Conservation (phyloP, 2,329 filamentous ascomycete genomes). For the Cordyceps farinosa region DNA sequence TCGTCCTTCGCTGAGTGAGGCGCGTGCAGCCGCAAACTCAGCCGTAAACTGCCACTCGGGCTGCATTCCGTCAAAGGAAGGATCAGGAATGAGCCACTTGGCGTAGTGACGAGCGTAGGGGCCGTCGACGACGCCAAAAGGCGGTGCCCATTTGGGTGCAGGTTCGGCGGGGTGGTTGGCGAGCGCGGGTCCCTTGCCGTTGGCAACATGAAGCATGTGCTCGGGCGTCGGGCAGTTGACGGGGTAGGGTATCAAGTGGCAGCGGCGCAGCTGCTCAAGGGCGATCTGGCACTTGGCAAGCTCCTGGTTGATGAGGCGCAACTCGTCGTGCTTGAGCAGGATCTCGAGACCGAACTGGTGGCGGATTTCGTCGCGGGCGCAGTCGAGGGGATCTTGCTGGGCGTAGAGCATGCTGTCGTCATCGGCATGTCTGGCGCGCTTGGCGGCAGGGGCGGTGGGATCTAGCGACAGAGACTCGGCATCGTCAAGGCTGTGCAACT, state of each 20-base stretch:
- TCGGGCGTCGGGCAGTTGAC: constrained; percentile 63
- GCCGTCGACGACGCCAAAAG: constrained; percentile 87
- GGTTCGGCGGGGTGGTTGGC: constrained; percentile 58
- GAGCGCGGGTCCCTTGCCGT: constrained; percentile 70
- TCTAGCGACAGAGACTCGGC: constrained; percentile 25
- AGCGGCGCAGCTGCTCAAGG: constrained; percentile 88
- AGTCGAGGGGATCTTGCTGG: constrained; percentile 36
- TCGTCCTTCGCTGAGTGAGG: constrained; percentile 60
- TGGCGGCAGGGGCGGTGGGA: constrained; percentile 30
- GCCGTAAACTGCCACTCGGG: constrained; percentile 43
- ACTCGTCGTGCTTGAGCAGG: constrained; percentile 87
- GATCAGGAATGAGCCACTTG: constrained; percentile 89
- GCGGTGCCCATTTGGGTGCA: constrained; percentile 73
- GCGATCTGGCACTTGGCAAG: constrained; percentile 92
- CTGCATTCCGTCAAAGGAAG: constrained; percentile 72
- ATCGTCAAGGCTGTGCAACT: constrained; percentile 34
- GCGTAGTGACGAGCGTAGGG: constrained; percentile 93
- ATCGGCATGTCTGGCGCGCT: constrained; percentile 38
- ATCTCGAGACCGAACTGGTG: constrained; percentile 90
- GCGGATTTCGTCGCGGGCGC: constrained; percentile 69
- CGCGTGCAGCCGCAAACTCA: constrained; percentile 43
- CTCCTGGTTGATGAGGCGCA: constrained; percentile 92
- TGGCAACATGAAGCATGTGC: constrained; percentile 67
- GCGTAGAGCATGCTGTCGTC: constrained; percentile 11
- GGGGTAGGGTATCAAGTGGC: constrained; percentile 87